Evolutionary conservation across 306 rosid genomes (phyloP), one percentile per base, ranked within the genome.

Genomic region (Mimosa pudica): DNA sequence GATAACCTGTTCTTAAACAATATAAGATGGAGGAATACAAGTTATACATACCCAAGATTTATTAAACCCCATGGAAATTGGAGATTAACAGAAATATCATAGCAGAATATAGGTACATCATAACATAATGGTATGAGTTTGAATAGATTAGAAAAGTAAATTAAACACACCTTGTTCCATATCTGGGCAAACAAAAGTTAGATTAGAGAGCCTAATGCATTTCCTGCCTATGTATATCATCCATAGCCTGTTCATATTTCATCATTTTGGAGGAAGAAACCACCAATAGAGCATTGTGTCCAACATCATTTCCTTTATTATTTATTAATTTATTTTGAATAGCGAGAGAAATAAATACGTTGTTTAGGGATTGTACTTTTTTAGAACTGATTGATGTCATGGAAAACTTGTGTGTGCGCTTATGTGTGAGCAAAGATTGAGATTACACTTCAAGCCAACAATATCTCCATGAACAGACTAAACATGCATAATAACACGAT

Each of bases 1-100:
- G 95, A 81, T 73, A 89, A 65, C 0, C 97, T 92, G 81, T 52
- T 52, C 18, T 1, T 13, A 14, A 52, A 16, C 58, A 14, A 52
- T 52, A 7, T 17, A 17, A 54, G 24, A 54, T 54, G 61, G 30
- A 14, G 24, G 6, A 2, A 54, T 54, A 54, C 2, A 5, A 24
- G 10, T 6, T 16, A 49, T 5, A 54, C 9, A 14, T 2, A 54
- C 61, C 17, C 17, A 20, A 54, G 0, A 54, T 54, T 54, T 6
- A 17, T 54, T 17, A 18, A 54, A 54, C 9, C 6, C 60, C 10
- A 1, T 14, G 60, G 10, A 54, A 54, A 54, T 54, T 54, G 60
- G 6, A 7, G 16, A 52, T 4, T 2, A 54, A 54, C 0, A 17
- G 10, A 54, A 54, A 14, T 54, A 17, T 54, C 24, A 4, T 54